Evolutionary conservation across 805 yeast species (phyloP).

Genomic region (Kluyveromyces nonfermentans): DNA sequence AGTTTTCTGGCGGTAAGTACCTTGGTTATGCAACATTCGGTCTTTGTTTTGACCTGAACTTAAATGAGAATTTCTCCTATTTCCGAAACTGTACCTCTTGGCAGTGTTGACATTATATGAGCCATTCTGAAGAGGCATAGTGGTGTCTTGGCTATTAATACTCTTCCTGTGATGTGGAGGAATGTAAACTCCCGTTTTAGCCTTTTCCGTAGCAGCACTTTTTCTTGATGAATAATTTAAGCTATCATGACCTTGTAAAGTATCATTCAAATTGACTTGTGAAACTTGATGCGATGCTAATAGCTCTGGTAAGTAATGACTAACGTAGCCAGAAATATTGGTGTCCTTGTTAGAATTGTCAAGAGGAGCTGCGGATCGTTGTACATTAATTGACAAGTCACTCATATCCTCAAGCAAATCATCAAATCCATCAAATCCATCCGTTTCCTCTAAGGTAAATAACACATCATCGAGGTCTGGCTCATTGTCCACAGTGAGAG

Average conservation of each 20-base stretch:
- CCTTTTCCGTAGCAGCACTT: background rate
- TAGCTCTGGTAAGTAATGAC: conserved; percentile 19
- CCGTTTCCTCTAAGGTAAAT: conserved; percentile 30
- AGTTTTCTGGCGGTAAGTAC: background rate
- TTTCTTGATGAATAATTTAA: conserved; percentile 3
- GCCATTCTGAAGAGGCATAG: conserved; percentile 17
- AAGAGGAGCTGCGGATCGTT: conserved; percentile 6
- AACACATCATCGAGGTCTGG: conserved; percentile 27
- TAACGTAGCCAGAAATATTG: conserved; percentile 3
- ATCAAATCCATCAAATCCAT: conserved; percentile 17
- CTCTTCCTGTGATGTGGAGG: conserved; percentile 47
- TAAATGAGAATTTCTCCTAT: background rate
- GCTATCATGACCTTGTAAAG: conserved; percentile 1
- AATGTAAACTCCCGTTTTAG: conserved; percentile 31
- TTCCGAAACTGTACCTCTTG: conserved; percentile 2
- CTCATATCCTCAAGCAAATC: conserved; percentile 21
- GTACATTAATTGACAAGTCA: conserved; percentile 13
- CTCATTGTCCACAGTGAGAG: conserved; percentile 9
- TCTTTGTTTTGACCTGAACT: background rate
- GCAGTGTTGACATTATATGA: conserved; percentile 4
- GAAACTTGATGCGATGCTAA: conserved; percentile 20
- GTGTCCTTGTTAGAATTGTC: conserved; percentile 1
- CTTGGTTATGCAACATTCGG: background rate
- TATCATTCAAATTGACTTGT: background rate
- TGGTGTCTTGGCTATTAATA: conserved; percentile 12